phyloP scores from a whole-genome alignment of 192 early-diverging fungal species.

The Entomortierella lignicola region DNA sequence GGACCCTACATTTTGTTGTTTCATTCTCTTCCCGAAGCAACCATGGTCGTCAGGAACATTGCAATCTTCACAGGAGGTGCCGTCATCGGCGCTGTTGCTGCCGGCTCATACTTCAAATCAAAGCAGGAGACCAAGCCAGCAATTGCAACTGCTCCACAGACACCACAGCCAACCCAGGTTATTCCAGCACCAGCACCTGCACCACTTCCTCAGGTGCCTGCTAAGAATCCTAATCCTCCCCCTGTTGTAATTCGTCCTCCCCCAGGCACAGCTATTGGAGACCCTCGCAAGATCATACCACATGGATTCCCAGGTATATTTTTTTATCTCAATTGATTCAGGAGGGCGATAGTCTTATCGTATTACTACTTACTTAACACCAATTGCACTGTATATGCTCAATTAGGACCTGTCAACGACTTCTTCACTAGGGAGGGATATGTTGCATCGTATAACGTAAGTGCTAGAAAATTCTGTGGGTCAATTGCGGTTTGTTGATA shows the following conservation, averaged over 20 bases:
- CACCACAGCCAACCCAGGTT: background rate
- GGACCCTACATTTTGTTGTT: no score
- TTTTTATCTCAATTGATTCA: background rate
- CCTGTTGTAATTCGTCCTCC: constrained; percentile 22
- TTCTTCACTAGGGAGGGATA: constrained; percentile 75
- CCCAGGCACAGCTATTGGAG: constrained; percentile 3
- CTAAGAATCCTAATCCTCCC: constrained; percentile 6
- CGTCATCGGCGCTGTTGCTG: constrained; percentile 45
- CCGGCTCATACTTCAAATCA: constrained; percentile 45
- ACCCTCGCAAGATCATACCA: constrained; percentile 39
- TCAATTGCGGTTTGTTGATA: background rate
- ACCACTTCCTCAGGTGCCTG: constrained; percentile 11
- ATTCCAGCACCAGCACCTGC: constrained; percentile 1
- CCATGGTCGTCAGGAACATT: constrained; percentile 54
- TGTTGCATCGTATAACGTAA: constrained; percentile 77
- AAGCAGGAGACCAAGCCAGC: constrained; percentile 16
- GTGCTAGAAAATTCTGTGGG: background rate
- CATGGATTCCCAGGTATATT: constrained; percentile 47
- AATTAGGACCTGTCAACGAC: constrained; percentile 81
- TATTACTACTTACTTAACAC: no score
- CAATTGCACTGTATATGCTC: no score
- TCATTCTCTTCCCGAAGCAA: background rate
- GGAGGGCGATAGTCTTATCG: no score
- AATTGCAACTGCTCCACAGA: background rate
- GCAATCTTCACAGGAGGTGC: constrained; percentile 52